Evolutionary conservation across 2,329 filamentous ascomycete species (phyloP).

Genomic region (Trichoderma pleuroti): DNA sequence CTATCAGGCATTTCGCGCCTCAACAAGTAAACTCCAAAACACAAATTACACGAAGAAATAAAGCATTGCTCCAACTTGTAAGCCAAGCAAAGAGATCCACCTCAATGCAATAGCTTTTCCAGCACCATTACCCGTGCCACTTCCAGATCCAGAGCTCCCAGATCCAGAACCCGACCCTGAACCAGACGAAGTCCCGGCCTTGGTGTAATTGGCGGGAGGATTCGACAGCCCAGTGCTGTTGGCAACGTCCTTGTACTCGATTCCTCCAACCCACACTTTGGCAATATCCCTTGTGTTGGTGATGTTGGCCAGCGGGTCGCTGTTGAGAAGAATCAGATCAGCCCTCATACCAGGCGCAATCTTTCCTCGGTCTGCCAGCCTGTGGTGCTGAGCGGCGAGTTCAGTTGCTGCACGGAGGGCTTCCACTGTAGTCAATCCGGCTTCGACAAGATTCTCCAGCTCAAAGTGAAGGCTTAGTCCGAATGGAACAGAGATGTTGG

Average conservation of each 20-base stretch:
- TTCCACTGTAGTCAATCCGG: background rate
- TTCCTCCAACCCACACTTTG: slow-evolving; percentile 1
- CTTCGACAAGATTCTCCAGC: slow-evolving; percentile 6
- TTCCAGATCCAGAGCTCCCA: background rate
- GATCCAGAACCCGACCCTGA: background rate
- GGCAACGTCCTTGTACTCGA: slow-evolving; percentile 5
- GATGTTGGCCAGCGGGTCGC: background rate
- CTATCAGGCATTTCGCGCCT: background rate
- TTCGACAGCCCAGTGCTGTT: background rate
- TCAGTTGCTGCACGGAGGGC: background rate
- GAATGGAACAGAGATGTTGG: slow-evolving; percentile 5
- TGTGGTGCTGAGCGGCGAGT: background rate
- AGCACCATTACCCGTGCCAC: background rate
- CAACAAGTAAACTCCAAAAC: background rate
- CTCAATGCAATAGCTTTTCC: background rate
- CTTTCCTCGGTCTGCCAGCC: background rate
- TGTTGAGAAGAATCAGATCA: background rate
- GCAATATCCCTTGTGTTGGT: slow-evolving; percentile 4
- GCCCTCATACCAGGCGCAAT: slow-evolving; percentile 4
- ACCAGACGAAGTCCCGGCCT: background rate
- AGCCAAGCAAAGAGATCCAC: background rate
- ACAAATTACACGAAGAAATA: background rate
- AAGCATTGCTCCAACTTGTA: background rate
- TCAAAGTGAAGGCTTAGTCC: background rate
- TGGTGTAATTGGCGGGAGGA: background rate